These are phyloP conservation scores for Xerocomus amazonicus DNA, from an alignment of 1,284 basidiomycete genomes.

Conservation along the genomic window DNA sequence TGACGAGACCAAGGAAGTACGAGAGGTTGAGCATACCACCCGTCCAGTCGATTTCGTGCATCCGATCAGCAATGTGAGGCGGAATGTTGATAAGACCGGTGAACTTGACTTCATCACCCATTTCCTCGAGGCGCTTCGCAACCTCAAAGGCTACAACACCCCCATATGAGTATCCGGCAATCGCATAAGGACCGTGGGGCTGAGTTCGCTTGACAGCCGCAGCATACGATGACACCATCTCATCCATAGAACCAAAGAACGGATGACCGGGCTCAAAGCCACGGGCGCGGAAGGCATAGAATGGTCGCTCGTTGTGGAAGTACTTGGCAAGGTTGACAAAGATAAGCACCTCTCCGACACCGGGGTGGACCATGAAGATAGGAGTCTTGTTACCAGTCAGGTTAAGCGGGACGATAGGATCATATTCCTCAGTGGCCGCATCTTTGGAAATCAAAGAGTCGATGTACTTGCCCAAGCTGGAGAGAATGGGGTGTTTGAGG, in stretches of 20 bases:
- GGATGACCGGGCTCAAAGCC: constrained; percentile 41
- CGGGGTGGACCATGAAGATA: constrained; percentile 39
- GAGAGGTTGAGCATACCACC: constrained; percentile 38
- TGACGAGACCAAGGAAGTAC: constrained; percentile 31
- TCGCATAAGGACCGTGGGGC: constrained; percentile 42
- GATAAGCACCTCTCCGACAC: constrained; percentile 36
- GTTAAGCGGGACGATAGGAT: constrained; percentile 38
- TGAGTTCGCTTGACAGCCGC: constrained; percentile 36
- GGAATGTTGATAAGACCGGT: constrained; percentile 44
- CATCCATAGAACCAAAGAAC: constrained; percentile 37
- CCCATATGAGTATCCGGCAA: constrained; percentile 50
- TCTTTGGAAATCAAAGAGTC: constrained; percentile 23
- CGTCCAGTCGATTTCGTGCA: constrained; percentile 41
- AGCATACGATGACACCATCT: constrained; percentile 43
- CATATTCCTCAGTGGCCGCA: constrained; percentile 23
- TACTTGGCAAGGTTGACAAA: constrained; percentile 44
- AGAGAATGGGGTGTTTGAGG: constrained; percentile 39
- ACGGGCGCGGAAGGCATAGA: constrained; percentile 44
- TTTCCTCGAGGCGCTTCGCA: constrained; percentile 37
- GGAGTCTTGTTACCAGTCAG: constrained; percentile 40
- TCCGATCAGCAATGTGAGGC: constrained; percentile 41
- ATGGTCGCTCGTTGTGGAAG: constrained; percentile 39
- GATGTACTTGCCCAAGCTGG: constrained; percentile 30
- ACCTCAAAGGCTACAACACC: constrained; percentile 48
- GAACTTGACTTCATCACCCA: constrained; percentile 39